Evolutionary conservation across 108 stramenopile species (phyloP), one percentile per base, ranked within the genome.

Genomic region (Fragilariopsis cylindrus): DNA sequence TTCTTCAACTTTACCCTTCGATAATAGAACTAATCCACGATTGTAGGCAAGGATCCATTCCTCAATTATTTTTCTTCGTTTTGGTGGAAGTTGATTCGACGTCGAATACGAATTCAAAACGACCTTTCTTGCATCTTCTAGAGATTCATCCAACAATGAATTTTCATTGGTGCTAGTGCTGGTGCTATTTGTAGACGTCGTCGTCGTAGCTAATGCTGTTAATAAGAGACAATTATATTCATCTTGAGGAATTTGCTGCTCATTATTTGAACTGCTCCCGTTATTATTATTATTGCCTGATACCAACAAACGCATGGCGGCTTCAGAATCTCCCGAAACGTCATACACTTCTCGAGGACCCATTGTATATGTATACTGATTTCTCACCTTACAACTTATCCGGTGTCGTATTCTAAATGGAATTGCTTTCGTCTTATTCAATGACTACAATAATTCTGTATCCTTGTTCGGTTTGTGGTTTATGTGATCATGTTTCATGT

Each of bases 1-100:
- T 43, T 57, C 57, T 15, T 74, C 44, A 0, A 66, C 30, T 46
- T 76, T 39, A 11, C 81, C 81, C 39, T 67, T 49, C 4, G 73
- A 69, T 6, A 75, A 69, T 40, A 77, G 57, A 6, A 80, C 58
- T 49, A 86, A 53, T 5, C 73, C 75, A 13, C 78, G 71, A 57
- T 86, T 86, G 76, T 79, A 82, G 0, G 63, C 56, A 21, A 75
- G 15, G 44, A 79, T 80, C 57, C 46, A 73, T 42, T 80, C 77
- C 0, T 79, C 72, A 7, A 56, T 45, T 4, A 21, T 6, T 5
- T 53, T 9, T 48, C 71, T 76, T 5, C 73, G 16, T 5, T 60
- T 60, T 60, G 5, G 18, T 7, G 21, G 19, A 56, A 56, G 11
- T 5, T 6, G 55, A 5, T 5, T 56, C 9, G 21, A 40, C 18